phyloP scores from a whole-genome alignment of 352 stramenopile species.

The Saprolegnia parasitica region DNA sequence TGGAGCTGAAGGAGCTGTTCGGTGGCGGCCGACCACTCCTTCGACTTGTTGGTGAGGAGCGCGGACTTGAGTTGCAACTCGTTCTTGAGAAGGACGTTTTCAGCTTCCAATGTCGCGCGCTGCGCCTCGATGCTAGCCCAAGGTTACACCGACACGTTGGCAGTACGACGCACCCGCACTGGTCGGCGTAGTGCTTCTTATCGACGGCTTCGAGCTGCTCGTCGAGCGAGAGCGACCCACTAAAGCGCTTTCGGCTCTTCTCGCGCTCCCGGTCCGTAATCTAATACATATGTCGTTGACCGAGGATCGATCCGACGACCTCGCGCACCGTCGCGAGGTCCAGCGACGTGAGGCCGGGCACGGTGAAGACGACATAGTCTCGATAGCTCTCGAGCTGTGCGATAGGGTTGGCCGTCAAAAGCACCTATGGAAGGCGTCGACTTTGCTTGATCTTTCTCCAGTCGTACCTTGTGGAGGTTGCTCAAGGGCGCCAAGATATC shows the following conservation, averaged over 20 bases:
- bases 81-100: slow-evolving; percentile 65
- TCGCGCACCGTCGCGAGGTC: slow-evolving; percentile 38
- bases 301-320: background rate
- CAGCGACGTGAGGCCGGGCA: slow-evolving; percentile 53
- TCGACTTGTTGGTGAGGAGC: slow-evolving; percentile 76
- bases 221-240: slow-evolving; percentile 40
- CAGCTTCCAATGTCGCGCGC: slow-evolving; percentile 60
- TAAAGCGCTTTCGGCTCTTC: slow-evolving; percentile 59
- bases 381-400: slow-evolving; percentile 68
- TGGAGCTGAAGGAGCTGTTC: slow-evolving; percentile 72
- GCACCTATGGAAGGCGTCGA: too few species aligned
- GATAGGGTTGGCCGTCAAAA: slow-evolving; percentile 68
- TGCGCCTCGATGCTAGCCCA: slow-evolving; percentile 36
- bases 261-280: slow-evolving; percentile 49
- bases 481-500: slow-evolving; percentile 48
- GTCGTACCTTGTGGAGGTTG: slow-evolving; percentile 51
- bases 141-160: background rate
- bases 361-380: slow-evolving; percentile 66
- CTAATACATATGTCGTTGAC: background rate
- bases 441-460: too few species aligned
- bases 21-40: slow-evolving; percentile 71
- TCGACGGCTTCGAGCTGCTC: slow-evolving; percentile 2
- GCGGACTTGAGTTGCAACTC: slow-evolving; percentile 79
- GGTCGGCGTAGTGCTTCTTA: slow-evolving; percentile 33
- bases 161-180: slow-evolving; percentile 46